Evolutionary conservation across 352 stramenopile species (phyloP).

Genomic region (Phytophthora palmivora): DNA sequence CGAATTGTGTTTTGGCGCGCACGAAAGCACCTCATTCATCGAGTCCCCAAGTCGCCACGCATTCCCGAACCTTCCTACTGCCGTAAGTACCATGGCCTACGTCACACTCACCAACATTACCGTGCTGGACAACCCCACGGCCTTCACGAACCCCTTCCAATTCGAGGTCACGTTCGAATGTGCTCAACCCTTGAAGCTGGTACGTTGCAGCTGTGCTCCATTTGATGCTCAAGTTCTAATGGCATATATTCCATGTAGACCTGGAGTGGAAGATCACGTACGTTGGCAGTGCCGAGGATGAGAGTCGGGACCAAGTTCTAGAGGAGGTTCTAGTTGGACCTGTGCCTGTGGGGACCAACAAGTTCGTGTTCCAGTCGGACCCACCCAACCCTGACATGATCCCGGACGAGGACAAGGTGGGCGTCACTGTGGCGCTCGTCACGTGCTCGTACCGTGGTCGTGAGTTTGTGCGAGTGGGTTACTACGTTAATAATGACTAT

Average conservation of each 20-base stretch:
- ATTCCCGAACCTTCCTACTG: constrained; percentile 17
- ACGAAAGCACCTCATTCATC: constrained; percentile 22
- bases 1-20: constrained; percentile 26
- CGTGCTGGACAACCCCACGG: constrained; percentile 98
- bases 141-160: constrained; percentile 99
- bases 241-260: constrained; percentile 67
- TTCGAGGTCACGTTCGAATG: constrained; percentile 99
- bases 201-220: constrained; percentile 33
- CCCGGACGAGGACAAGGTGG: constrained; percentile 96
- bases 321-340: constrained; percentile 99
- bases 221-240: too few species aligned
- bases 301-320: constrained; percentile 97
- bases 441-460: constrained; percentile 97
- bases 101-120: constrained; percentile 94
- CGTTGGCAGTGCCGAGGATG: constrained; percentile 96
- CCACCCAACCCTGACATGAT: constrained; percentile 93
- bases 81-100: constrained; percentile 69
- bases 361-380: constrained; percentile 98
- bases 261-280: constrained; percentile 99
- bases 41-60: too few species aligned
- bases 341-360: constrained; percentile 98
- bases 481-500: constrained; percentile 99
- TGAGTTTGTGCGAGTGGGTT: constrained; percentile 97
- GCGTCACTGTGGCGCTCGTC: constrained; percentile 98
- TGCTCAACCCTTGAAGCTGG: constrained; percentile 95